phyloP scores from a whole-genome alignment of 371 early-diverging fungal genomes.

The Rhizomucor miehei region DNA sequence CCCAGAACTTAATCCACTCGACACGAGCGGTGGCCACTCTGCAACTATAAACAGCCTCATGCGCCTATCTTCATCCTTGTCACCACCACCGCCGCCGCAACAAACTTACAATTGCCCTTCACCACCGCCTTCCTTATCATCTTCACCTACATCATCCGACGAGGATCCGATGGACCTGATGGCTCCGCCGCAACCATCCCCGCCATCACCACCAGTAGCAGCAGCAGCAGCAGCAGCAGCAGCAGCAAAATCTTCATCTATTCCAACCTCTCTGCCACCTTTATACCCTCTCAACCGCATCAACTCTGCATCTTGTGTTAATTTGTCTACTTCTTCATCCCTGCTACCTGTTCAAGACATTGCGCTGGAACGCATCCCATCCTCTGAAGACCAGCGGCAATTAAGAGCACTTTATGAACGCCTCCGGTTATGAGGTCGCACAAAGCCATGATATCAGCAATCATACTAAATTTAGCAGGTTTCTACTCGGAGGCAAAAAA shows the following conservation, averaged over 20 bases:
- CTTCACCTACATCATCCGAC: constrained; percentile 30
- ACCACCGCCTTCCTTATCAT: constrained; percentile 34
- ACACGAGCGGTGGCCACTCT: constrained; percentile 46
- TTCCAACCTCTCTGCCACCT: constrained; percentile 4
- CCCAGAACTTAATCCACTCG: constrained; percentile 55
- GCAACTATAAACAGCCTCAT: constrained; percentile 37
- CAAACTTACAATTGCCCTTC: constrained; percentile 6
- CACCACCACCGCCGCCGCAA: constrained; percentile 1
- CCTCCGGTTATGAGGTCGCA: background rate
- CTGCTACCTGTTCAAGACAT: constrained; percentile 41
- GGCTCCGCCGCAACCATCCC: too few relatives aligned
- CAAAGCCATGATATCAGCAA: too few relatives aligned
- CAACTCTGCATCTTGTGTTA: background rate
- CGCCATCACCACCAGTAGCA: constrained; percentile 8
- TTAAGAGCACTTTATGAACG: constrained; percentile 28
- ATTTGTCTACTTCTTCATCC: constrained; percentile 6
- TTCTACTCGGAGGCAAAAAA: too few relatives aligned
- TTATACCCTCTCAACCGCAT: constrained; percentile 6
- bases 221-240: background rate
- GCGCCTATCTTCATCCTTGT: constrained; percentile 8
- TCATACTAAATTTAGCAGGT: too few relatives aligned
- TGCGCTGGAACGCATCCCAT: constrained; percentile 40
- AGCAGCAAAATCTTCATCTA: constrained; percentile 3
- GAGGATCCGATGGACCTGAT: constrained; percentile 16
- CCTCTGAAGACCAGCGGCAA: constrained; percentile 49